Conservation (phyloP, 768 basidiomycete species). For the Glaciozyma antarctica region DNA sequence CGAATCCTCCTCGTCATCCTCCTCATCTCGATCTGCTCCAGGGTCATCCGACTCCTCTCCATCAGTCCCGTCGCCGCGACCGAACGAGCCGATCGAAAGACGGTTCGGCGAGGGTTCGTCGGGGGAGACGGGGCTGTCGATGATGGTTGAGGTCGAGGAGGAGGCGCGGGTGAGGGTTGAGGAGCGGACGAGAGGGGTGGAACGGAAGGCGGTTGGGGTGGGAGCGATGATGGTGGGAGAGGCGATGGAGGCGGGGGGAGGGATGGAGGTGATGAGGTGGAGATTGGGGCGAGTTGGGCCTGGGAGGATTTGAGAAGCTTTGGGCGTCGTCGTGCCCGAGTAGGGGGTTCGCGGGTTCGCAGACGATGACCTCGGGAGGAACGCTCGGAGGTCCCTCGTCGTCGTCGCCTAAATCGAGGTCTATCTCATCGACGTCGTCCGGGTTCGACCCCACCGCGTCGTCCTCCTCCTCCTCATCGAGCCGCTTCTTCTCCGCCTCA, state of each 20-base stretch:
- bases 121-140: background rate
- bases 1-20: conserved; percentile 8
- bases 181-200: background rate
- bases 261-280: background rate
- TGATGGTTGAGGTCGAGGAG: background rate
- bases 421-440: background rate
- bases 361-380: background rate
- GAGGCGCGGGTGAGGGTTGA: background rate
- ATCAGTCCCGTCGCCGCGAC: background rate
- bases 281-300: background rate
- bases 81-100: background rate
- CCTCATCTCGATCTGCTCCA: background rate
- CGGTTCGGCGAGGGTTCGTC: background rate
- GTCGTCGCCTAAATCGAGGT: background rate
- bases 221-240: too few species aligned
- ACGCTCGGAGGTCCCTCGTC: background rate
- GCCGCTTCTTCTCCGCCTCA: background rate
- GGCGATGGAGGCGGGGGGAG: too few species aligned
- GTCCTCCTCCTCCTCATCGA: background rate
- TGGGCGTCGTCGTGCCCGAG: background rate
- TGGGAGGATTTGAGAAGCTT: background rate
- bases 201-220: too few species aligned
- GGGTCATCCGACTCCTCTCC: conserved; percentile 4
- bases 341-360: background rate
- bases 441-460: too few species aligned